Evolutionary conservation across 495 filamentous ascomycete species (phyloP), one percentile per base, ranked within the genome.

Genomic region (Rusavskia elegans): DNA sequence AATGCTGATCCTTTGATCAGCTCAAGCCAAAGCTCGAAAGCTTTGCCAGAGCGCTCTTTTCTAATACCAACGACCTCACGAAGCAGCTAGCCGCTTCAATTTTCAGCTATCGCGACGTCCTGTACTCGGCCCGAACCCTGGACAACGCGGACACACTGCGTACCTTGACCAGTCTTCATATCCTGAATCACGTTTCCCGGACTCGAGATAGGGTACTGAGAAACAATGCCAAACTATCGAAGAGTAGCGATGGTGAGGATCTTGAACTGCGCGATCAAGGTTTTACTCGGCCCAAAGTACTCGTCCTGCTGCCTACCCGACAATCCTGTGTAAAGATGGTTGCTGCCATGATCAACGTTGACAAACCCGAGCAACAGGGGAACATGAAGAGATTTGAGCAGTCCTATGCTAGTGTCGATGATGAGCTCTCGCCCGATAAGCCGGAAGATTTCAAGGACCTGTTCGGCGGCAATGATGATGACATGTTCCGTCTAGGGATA

Each of bases 341-440:
- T 32, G 77, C 95, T 39, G 74, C 71, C 8, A 84, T 98, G 30
- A 79, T 80, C 27, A 68, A 72, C 2, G 63, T 95, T 48, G 81
- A 78, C 66, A 74, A 83, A 57, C 84, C 86, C 0, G 89, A 95
- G 52, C 89, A 95, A 59, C 87, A 95, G 56, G 92, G 96, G 64
- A 95, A 98, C 71, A 82, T 80, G 55, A 95, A 94, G 65, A 83
- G 92, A 5, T 95, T 98, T 59, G 70, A 85, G 17, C 88, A 95
- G 20, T 73, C 74, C 19, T 98, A 86, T 67, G 71, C 80, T 6
- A 68, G 80, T 20, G 72, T 77, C 19, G 74, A 81, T 21, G 78
- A 82, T 50, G 74, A 80, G n/a, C 62, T 70, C 29, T 80, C 79
- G 45, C 71, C 76, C 37, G 77, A 84, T 64, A 89, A 88, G 64